These are phyloP conservation scores for Diversispora eburnea DNA, from an alignment of 192 early-diverging fungal species.

Conservation along the genomic window DNA sequence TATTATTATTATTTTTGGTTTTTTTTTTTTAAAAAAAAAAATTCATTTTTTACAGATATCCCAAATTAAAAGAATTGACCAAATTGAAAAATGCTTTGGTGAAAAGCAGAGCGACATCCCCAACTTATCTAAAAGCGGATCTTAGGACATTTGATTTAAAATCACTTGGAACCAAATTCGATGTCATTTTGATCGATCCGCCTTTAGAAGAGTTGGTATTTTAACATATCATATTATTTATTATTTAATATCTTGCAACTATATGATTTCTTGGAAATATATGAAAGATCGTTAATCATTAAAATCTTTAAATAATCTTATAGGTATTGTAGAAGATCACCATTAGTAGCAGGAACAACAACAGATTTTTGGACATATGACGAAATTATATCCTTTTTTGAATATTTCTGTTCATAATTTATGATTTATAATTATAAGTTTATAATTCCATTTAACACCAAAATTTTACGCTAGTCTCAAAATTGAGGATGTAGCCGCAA, in stretches of 20 bases:
- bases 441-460: background rate
- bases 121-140: constrained; percentile 47
- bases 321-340: constrained; percentile 33
- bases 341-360: constrained; percentile 26
- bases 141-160: constrained; percentile 48
- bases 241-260: background rate
- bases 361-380: constrained; percentile 43
- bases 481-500: constrained; percentile 57
- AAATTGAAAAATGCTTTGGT: constrained; percentile 45
- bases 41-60: constrained; percentile 36
- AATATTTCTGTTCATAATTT: background rate
- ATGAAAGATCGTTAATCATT: no score
- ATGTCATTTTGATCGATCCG: constrained; percentile 64
- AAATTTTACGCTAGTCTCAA: constrained; percentile 38
- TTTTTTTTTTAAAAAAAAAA: background rate
- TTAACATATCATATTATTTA: no score
- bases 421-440: background rate
- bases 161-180: constrained; percentile 45
- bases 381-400: constrained; percentile 39
- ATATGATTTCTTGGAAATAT: no score
- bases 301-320: no score
- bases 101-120: constrained; percentile 38
- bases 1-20: background rate
- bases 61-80: constrained; percentile 51
- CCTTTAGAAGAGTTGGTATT: constrained; percentile 49